Base-by-base conservation (phyloP, 2,329 filamentous ascomycete species). In the Fusarium ramigenum region DNA sequence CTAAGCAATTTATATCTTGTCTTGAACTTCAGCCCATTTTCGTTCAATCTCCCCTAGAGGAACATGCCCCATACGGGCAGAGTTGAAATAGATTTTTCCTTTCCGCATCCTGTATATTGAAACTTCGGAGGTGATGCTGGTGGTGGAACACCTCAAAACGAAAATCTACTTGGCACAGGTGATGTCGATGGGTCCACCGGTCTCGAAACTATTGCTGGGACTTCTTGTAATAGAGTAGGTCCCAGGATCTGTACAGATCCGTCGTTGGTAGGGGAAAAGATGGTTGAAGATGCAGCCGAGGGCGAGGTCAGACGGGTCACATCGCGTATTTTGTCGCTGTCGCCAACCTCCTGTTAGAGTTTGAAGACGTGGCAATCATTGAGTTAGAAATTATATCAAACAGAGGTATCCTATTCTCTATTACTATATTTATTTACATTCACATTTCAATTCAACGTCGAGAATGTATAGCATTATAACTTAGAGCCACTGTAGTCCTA, bases 231-330 rank as follows among this genome's bases (percentile, higher is more conserved):
- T 2, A 6, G 7, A 19, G 7, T 9, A 1, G 7, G 42, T 18
- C 0, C 0, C 0, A 3, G n/a, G 0, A 1, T 19, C 11, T 0
- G 23, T 5, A 11, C 11, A 44, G 42, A 44, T 4, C 0, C 4
- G 8, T 44, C 1, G 3, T 44, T 11, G 1, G 42, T 14, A 1
- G 42, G 42, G 4, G 42, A 25, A 9, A 44, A 19, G 4, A 44
- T 44, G 11, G 16, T 25, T 25, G 42, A 25, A 25, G 11, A 44
- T 25, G 42, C 4, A 14, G 23, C 23, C 5, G 42, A 19, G 0
- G 23, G 23, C 4, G 16, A 9, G 16, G 5, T 2, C 0, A 14
- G 16, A 12, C 15, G 16, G 2, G 42, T 18, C 16, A 25, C 16
- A 1, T 44, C 16, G 42, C 4, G 16, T 44, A 44, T 23, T 44